Base-by-base conservation (phyloP, 148 eudicot species). In the Cornus kousa region DNA sequence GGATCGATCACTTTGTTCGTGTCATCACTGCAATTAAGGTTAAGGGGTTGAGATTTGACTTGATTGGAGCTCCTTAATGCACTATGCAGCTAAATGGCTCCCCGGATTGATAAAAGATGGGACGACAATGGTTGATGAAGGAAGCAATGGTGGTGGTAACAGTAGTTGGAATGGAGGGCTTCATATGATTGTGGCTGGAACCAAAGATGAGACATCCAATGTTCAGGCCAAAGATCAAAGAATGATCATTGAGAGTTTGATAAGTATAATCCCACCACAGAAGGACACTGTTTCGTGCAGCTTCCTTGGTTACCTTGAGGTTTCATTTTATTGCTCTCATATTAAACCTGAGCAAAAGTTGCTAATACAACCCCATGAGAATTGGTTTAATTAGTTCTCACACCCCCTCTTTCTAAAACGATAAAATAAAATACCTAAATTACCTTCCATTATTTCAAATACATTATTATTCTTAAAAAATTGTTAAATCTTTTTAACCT, bases 1-100 rank as follows among this genome's bases (percentile, higher is more conserved):
- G 99, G 74, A 96, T 96, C 19, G 99, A 96, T 77, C 99, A 96
- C 62, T 92, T 96, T 74, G 98, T 96, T n/a, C 90, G 98, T 7
- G 99, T 96, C 20, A 88, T 96, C 3, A 96, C 94, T 20, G 99
- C 99, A 12, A 94, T 96, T n/a, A 96, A 91, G 77, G 98, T 94
- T 10, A 96, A 96, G 71, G 99, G 99, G 4, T 94, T 94, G 99
- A 90, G 94, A 40, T 87, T 85, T 24, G 99, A 96, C 32, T 69
- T 94, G 55, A 86, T 96, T 57, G 99, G 99, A 11, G 92, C 95
- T 16, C 89, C 0, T 89, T 94, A 23, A 89, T 87, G 90, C 95
- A 96, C 60, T 96, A 96, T 65, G 97, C 95, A 0, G 74, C 88
- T 1, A 96, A 94, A 72, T 96, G 97, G 94, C 89, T 96, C 9